A percentile compares a stretch with the other conserved stretches of the same genome.
Evolutionary conservation across 805 yeast species (phyloP).

Genomic region (Wickerhamiella hasegawae): DNA sequence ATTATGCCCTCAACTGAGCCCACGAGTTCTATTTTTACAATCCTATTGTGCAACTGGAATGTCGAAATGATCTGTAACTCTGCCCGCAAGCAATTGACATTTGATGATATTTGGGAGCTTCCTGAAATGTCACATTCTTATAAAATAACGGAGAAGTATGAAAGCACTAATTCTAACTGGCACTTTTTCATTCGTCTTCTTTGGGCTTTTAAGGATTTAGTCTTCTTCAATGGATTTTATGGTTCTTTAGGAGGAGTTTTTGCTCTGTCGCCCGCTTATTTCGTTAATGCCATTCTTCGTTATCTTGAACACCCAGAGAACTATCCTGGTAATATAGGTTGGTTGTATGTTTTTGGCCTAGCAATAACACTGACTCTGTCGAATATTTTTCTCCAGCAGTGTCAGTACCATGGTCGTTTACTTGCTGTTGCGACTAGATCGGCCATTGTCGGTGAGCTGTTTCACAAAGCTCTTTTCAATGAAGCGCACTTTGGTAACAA

Average conservation of each 20-base stretch:
- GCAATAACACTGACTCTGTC: slow-evolving; percentile 44
- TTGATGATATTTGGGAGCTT: slow-evolving; percentile 72
- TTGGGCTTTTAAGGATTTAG: slow-evolving; percentile 42
- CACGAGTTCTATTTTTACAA: slow-evolving; percentile 40
- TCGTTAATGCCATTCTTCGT: slow-evolving; percentile 65
- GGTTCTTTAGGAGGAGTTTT: slow-evolving; percentile 53
- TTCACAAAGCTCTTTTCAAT: slow-evolving; percentile 62
- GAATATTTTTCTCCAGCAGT: slow-evolving; percentile 20
- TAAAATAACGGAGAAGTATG: slow-evolving; percentile 44
- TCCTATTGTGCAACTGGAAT: slow-evolving; percentile 63
- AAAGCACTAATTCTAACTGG: slow-evolving; percentile 19
- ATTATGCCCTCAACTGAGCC: slow-evolving; percentile 65
- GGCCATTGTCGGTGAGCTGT: slow-evolving; percentile 66
- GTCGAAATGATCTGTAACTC: slow-evolving; percentile 55
- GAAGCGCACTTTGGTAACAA: slow-evolving; percentile 11
- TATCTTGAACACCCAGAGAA: slow-evolving; percentile 66
- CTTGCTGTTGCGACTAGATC: background rate
- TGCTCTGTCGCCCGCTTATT: slow-evolving; percentile 61
- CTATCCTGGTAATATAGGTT: slow-evolving; percentile 56
- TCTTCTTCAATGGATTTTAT: slow-evolving; percentile 54
- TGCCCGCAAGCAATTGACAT: slow-evolving; percentile 35
- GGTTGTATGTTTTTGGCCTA: slow-evolving; percentile 72
- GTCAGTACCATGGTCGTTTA: slow-evolving; percentile 35
- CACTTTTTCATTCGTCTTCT: slow-evolving; percentile 47
- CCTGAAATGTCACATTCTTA: slow-evolving; percentile 67